A percentile compares a stretch with the other conserved stretches of the same genome.
phyloP scores from a whole-genome alignment of 352 stramenopile species.

The Phytophthora melonis region DNA sequence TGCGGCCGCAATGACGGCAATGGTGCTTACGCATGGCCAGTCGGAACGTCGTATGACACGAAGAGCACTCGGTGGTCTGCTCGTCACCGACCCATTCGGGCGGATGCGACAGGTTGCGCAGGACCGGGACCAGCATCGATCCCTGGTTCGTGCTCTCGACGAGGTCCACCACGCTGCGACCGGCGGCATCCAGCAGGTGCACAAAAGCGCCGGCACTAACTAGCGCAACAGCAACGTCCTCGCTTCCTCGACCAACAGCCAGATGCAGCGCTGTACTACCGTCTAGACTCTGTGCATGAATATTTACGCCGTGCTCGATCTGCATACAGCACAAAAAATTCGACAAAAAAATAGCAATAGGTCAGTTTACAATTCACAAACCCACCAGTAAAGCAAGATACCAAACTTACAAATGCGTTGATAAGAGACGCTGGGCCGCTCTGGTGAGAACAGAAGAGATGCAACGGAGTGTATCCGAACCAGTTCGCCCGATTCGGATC shows the following conservation, averaged over 20 bases:
- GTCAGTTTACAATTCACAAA: neutral
- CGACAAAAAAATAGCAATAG: no score
- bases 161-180: conserved; percentile 84
- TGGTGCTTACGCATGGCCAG: conserved; percentile 88
- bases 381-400: neutral
- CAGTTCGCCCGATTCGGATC: conserved; percentile 83
- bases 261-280: conserved; percentile 87
- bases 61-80: conserved; percentile 75
- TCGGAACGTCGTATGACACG: conserved; percentile 76
- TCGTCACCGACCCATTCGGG: conserved; percentile 80
- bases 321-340: conserved; percentile 21
- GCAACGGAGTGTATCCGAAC: conserved; percentile 88
- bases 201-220: conserved; percentile 82
- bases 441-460: conserved; percentile 89
- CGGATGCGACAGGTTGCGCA: conserved; percentile 73
- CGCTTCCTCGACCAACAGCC: conserved; percentile 75
- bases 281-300: conserved; percentile 84
- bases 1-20: conserved; percentile 84
- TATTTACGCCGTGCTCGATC: conserved; percentile 85
- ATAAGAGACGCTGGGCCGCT: conserved; percentile 72
- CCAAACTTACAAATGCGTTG: conserved; percentile 80
- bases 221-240: conserved; percentile 75
- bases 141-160: conserved; percentile 86
- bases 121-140: conserved; percentile 79
- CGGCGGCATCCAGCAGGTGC: conserved; percentile 81